A percentile compares a stretch with the other conserved stretches of the same genome.
These are phyloP conservation scores for Pisolithus orientalis DNA, from an alignment of 768 basidiomycete genomes.

Conservation along the genomic window DNA sequence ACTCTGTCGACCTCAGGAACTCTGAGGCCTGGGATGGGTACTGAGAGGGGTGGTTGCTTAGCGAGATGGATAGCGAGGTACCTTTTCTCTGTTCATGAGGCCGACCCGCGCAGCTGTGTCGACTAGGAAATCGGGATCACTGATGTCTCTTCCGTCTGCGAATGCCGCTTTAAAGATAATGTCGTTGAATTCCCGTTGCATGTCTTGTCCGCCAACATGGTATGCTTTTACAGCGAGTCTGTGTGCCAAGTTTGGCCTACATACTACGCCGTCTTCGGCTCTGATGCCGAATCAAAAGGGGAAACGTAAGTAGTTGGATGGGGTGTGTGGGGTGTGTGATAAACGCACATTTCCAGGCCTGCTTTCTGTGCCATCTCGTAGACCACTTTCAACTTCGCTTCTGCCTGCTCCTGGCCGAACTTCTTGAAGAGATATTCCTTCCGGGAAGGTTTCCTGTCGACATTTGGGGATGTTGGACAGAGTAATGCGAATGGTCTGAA, in stretches of 20 bases:
- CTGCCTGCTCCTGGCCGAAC: slow-evolving; percentile 19
- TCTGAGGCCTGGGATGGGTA: slow-evolving; percentile 25
- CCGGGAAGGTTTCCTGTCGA: slow-evolving; percentile 15
- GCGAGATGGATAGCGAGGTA: slow-evolving; percentile 8
- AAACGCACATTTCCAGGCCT: slow-evolving; percentile 21
- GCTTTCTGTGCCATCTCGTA: slow-evolving; percentile 25
- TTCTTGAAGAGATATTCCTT: slow-evolving; percentile 18
- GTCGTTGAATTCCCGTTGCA: slow-evolving; percentile 33
- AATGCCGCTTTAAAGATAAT: slow-evolving; percentile 37
- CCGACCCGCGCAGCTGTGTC: slow-evolving; percentile 32
- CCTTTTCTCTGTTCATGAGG: slow-evolving; percentile 35
- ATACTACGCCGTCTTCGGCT: slow-evolving; percentile 32
- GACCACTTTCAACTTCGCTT: slow-evolving; percentile 21
- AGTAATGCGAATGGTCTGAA: slow-evolving; percentile 29
- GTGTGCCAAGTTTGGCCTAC: slow-evolving; percentile 37
- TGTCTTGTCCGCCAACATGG: slow-evolving; percentile 32
- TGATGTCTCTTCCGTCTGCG: slow-evolving; percentile 35
- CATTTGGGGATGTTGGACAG: slow-evolving; percentile 13
- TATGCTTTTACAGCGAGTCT: slow-evolving; percentile 40
- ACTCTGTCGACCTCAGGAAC: slow-evolving; percentile 38
- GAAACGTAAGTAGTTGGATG: background rate
- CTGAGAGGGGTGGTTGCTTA: background rate
- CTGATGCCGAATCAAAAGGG: slow-evolving; percentile 14
- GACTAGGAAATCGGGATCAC: slow-evolving; percentile 29
- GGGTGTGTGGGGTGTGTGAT: background rate